These are phyloP conservation scores for Colletotrichum lini DNA, from an alignment of 2,329 filamentous ascomycete genomes.

Conservation along the genomic window DNA sequence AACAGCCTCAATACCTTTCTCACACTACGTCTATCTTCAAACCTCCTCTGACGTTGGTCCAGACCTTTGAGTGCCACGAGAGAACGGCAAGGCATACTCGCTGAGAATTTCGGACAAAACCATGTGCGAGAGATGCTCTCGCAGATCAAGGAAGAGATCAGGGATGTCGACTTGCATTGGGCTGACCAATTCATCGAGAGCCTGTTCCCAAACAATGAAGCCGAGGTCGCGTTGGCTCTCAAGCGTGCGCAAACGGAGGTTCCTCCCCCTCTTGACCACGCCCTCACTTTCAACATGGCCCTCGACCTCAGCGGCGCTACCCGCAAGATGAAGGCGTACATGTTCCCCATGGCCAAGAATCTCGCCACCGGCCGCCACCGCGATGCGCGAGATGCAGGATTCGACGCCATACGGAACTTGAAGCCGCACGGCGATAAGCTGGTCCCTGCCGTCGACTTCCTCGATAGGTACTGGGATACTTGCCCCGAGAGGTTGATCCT, in stretches of 20 bases:
- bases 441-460: not conserved
- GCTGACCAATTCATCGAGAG: not conserved
- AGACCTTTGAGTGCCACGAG: no score
- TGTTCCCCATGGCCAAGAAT: not conserved
- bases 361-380: not conserved
- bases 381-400: slow-evolving; percentile 1
- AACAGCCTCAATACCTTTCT: no score
- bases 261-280: not conserved
- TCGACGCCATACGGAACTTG: slow-evolving; percentile 1
- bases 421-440: not conserved
- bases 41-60: no score
- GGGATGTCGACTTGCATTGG: not conserved
- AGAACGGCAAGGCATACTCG: not conserved
- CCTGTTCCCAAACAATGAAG: not conserved
- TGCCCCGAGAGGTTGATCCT: not conserved
- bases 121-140: not conserved
- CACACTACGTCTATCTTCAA: no score
- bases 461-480: not conserved
- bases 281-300: slow-evolving; percentile 3
- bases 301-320: not conserved
- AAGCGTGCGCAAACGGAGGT: not conserved
- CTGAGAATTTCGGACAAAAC: not conserved
- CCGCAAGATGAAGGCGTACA: not conserved
- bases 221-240: not conserved
- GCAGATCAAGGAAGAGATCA: not conserved